Percentiles rank a stretch among this genome's conserved stretches.
Evolutionary conservation across 257 asterid species (phyloP).

Genomic region (Solanum bulbocastanum): DNA sequence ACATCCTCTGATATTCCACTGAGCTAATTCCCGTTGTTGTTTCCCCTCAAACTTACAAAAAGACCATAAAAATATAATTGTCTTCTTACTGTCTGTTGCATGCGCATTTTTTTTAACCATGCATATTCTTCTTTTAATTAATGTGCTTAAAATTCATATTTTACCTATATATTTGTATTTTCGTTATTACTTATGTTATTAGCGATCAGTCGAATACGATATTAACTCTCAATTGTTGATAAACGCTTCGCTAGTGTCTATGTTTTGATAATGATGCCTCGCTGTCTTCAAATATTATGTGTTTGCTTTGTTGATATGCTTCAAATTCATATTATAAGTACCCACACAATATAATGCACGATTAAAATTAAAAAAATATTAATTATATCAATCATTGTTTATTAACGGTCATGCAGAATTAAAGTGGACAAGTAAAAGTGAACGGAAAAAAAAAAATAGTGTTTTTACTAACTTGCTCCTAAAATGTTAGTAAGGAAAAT

Average conservation of each 20-base stretch:
- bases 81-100: not conserved
- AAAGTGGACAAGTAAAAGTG: too few species aligned
- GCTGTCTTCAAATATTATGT: too few species aligned
- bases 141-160: not conserved
- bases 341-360: too few species aligned
- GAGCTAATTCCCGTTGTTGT: conserved; percentile 5
- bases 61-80: not conserved
- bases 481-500: not conserved
- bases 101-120: not conserved
- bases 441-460: too few species aligned
- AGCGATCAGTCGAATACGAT: not conserved
- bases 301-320: not conserved
- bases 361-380: too few species aligned
- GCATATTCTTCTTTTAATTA: not conserved
- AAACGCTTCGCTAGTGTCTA: rapidly evolving
- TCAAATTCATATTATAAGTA: too few species aligned
- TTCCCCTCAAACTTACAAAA: conserved; percentile 25
- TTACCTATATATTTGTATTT: not conserved
- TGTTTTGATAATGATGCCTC: not conserved
- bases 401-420: too few species aligned
- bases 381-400: too few species aligned
- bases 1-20: not conserved
- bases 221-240: rapidly evolving
- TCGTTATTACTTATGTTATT: too few species aligned
- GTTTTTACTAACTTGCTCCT: not conserved